A percentile compares a stretch with the other conserved stretches of the same genome.
phyloP scores from a whole-genome alignment of 768 basidiomycete genomes.

The Xerocomus spinulosus region DNA sequence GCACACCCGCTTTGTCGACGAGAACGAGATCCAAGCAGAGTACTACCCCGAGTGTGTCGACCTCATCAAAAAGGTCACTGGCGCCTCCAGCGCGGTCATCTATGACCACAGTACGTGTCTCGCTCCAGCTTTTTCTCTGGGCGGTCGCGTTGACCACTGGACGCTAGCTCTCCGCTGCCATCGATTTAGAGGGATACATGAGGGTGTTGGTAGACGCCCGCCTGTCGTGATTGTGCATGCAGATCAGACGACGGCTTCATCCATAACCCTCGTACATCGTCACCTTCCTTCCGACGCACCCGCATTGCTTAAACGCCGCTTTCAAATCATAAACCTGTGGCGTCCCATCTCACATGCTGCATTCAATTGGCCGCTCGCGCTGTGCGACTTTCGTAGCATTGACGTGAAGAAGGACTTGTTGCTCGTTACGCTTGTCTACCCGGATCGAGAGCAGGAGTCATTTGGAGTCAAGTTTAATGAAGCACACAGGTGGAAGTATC shows the following conservation, averaged over 20 bases:
- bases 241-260: constrained; percentile 41
- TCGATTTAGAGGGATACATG: constrained; percentile 33
- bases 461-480: too few species aligned
- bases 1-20: constrained; percentile 32
- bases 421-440: constrained; percentile 36
- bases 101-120: constrained; percentile 41
- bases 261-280: constrained; percentile 34
- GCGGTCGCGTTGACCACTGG: too few species aligned
- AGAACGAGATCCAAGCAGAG: constrained; percentile 32
- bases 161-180: constrained; percentile 41
- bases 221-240: constrained; percentile 41
- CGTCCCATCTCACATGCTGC: constrained; percentile 44
- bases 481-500: constrained; percentile 43
- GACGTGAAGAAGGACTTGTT: constrained; percentile 36
- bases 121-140: background rate
- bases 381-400: constrained; percentile 45
- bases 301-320: constrained; percentile 39
- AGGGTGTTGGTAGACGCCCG: constrained; percentile 39
- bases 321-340: constrained; percentile 55
- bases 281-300: constrained; percentile 41
- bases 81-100: constrained; percentile 36
- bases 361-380: constrained; percentile 45
- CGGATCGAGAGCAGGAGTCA: constrained; percentile 43
- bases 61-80: constrained; percentile 36
- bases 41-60: constrained; percentile 40